phyloP scores from a whole-genome alignment of 345 rosid genomes.

The Isatis tinctoria region DNA sequence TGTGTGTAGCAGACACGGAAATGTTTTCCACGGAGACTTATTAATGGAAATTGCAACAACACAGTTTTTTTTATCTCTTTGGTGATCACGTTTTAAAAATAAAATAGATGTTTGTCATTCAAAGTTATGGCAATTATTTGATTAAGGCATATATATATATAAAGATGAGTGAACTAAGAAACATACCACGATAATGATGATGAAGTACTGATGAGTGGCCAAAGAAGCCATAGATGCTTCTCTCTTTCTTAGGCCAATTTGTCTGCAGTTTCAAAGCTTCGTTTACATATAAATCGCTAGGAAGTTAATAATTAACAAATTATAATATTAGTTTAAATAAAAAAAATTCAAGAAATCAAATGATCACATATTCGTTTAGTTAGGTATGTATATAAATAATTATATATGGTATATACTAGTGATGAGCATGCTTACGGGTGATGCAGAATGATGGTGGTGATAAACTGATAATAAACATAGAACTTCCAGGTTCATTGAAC shows the following conservation, averaged over 20 bases:
- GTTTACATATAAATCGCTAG: neutral
- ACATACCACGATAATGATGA: conserved; percentile 5
- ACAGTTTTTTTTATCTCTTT: neutral
- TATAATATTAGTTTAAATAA: neutral
- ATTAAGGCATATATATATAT: neutral
- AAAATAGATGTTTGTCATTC: neutral
- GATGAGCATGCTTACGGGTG: conserved; percentile 15
- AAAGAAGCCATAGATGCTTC: neutral
- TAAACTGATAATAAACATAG: conserved; percentile 17
- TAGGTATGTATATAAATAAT: conserved; percentile 3
- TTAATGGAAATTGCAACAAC: neutral
- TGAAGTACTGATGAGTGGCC: neutral
- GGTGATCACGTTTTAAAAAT: neutral
- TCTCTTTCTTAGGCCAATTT: conserved; percentile 15
- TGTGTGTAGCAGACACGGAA: too few relatives aligned
- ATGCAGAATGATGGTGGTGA: conserved; percentile 13
- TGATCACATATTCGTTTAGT: neutral
- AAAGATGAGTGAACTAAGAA: neutral
- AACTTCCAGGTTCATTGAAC: conserved; percentile 30
- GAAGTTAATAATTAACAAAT: neutral
- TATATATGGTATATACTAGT: neutral
- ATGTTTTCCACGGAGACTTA: too few relatives aligned
- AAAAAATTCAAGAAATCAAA: neutral
- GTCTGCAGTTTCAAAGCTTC: conserved; percentile 23
- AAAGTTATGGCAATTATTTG: neutral